Evolutionary conservation across 257 asterid genomes (phyloP), one percentile per base, ranked within the genome.

Genomic region (Solanum medicagineum): DNA sequence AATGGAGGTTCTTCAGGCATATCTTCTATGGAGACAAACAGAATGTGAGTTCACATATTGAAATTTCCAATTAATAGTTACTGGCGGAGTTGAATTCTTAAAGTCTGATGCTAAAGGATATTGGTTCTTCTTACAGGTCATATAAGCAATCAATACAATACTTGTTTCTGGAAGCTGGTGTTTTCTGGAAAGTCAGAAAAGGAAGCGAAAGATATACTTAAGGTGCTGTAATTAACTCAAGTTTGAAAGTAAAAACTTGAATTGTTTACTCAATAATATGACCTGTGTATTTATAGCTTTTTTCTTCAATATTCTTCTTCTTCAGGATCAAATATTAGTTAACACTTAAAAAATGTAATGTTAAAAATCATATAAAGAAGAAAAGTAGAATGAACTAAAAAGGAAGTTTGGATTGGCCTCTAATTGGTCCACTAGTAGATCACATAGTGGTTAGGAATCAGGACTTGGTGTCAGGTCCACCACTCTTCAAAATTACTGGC

Each of bases 1-100:
- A 55, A 16, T 93, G 90, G 98, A 91, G 87, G 92, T 96, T 88
- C 98, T 96, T 87, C 99, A 94, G 87, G 88, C 97, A 81, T 94
- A 92, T 92, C 93, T 96, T 87, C 81, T 90, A 20, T 96, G 98
- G 97, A 92, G 98, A 85, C 99, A 96, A 83, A 83, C 86, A 75
- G 93, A 93, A 70, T 93, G 98, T 93, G 86, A 89, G 95, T 79
- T 60, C 57, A 32, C 74, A 59, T 66, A 69, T 8, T 51, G 66
- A 49, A 11, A 19, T 19, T 68, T 83, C 81, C 80, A 49, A 26
- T 49, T 49, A 66, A 83, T 63, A 3, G 69, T n/a, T 47, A 51
- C 66, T 29, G 47, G n/a, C 6, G 3, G 19, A 7, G 60, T 74
- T 8, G 81, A 24, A 14, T 74, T 36, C 10, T 74, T 74, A 74